phyloP scores from a whole-genome alignment of 1,284 basidiomycete genomes.

The Athelia sp. region DNA sequence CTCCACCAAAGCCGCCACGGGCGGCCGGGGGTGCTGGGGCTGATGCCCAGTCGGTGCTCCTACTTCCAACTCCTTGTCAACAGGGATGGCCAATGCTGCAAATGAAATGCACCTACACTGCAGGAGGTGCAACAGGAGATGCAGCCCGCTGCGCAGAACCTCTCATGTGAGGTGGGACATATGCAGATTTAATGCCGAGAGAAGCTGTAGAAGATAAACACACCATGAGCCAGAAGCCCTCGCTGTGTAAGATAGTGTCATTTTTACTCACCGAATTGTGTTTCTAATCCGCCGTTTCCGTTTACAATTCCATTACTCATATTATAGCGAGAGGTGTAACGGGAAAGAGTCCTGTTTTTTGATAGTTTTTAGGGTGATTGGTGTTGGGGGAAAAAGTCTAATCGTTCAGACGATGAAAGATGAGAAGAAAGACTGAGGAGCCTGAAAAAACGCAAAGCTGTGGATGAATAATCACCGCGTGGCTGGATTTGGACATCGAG shows the following conservation, averaged over 20 bases:
- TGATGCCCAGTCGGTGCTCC: conserved; percentile 73
- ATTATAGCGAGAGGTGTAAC: conserved; percentile 43
- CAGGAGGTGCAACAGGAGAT: conserved; percentile 40
- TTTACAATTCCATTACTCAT: conserved; percentile 88
- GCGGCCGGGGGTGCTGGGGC: conserved; percentile 49
- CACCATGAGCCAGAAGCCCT: conserved; percentile 11
- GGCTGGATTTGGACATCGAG: no score
- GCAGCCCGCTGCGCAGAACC: conserved; percentile 70
- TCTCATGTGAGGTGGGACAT: conserved; percentile 91
- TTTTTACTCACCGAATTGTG: conserved; percentile 66
- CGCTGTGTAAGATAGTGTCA: conserved; percentile 5
- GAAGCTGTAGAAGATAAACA: conserved; percentile 35
- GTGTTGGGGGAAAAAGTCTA: conserved; percentile 13
- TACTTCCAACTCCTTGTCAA: conserved; percentile 18
- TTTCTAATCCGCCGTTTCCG: conserved; percentile 73
- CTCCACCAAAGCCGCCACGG: conserved; percentile 51
- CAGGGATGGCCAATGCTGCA: conserved; percentile 10
- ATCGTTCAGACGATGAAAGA: conserved; percentile 18
- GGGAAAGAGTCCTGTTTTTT: conserved; percentile 19
- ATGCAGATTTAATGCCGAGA: conserved; percentile 80
- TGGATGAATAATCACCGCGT: no score
- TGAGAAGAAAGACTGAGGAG: conserved; percentile 3
- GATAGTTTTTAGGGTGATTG: conserved; percentile 9
- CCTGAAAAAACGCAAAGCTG: no score
- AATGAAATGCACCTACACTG: conserved; percentile 39